phyloP scores from a whole-genome alignment of 169 alveolate genomes.

The Cryptosporidium sp. region DNA sequence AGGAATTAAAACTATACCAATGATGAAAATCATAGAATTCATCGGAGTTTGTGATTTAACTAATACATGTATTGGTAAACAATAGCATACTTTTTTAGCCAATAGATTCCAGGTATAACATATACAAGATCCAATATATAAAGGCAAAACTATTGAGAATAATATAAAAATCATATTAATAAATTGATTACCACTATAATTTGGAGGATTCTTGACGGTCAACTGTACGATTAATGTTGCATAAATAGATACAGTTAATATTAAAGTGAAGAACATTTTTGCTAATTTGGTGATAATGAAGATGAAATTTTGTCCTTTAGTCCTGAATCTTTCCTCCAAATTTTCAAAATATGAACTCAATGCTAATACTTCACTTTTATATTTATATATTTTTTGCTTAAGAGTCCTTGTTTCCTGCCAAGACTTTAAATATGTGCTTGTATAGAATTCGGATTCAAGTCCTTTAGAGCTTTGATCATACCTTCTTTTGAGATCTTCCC shows the following conservation, averaged over 20 bases:
- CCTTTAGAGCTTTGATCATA: slow-evolving; percentile 24
- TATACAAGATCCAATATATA: slow-evolving; percentile 36
- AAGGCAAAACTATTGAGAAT: slow-evolving; percentile 37
- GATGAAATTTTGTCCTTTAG: slow-evolving; percentile 12
- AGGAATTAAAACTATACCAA: slow-evolving; percentile 64
- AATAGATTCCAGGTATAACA: slow-evolving; percentile 57
- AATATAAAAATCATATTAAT: slow-evolving; percentile 23
- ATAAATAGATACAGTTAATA: slow-evolving; percentile 8
- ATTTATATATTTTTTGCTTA: slow-evolving; percentile 44
- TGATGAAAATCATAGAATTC: slow-evolving; percentile 48
- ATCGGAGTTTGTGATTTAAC: slow-evolving; percentile 36
- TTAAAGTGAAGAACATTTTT: slow-evolving; percentile 18
- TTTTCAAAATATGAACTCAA: slow-evolving; percentile 44
- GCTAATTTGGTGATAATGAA: not conserved
- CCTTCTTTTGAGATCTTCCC: slow-evolving; percentile 27
- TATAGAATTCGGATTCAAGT: slow-evolving; percentile 1
- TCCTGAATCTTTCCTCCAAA: slow-evolving; percentile 20
- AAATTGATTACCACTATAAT: slow-evolving; percentile 19
- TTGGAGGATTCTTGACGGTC: not conserved
- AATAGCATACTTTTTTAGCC: slow-evolving; percentile 52
- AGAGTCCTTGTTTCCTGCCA: slow-evolving; percentile 36
- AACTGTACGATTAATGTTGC: slow-evolving; percentile 6
- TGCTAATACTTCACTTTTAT: slow-evolving; percentile 49
- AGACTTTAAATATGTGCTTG: not conserved
- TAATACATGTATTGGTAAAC: slow-evolving; percentile 52